A percentile compares a stretch with the other conserved stretches of the same genome.
phyloP scores from a whole-genome alignment of 2,329 filamentous ascomycete genomes.

The Shiraia sp. region DNA sequence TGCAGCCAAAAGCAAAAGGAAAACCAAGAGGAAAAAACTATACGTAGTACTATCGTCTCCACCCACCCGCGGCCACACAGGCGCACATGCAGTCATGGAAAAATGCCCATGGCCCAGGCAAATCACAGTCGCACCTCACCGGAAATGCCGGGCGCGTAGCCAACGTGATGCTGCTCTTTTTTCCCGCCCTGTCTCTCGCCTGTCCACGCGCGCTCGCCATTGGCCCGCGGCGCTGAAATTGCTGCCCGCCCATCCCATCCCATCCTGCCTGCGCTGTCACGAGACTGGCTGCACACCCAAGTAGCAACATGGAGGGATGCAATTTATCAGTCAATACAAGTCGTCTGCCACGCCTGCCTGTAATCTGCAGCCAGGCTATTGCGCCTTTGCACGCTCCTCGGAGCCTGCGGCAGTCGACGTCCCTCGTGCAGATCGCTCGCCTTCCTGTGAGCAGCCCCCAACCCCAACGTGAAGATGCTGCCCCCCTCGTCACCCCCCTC shows the following conservation, averaged over 20 bases:
- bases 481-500: slow-evolving; percentile 12
- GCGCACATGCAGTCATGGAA: slow-evolving; percentile 8
- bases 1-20: no score
- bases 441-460: slow-evolving; percentile 9
- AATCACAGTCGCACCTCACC: slow-evolving; percentile 35
- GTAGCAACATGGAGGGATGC: no score
- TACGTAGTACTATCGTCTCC: neutral
- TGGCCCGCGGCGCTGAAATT: slow-evolving; percentile 25
- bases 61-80: neutral
- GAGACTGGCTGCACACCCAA: neutral
- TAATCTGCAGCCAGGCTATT: neutral
- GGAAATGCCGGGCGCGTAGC: slow-evolving; percentile 33
- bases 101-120: slow-evolving; percentile 24
- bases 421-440: neutral
- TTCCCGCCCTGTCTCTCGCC: slow-evolving; percentile 1
- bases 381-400: no score
- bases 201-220: slow-evolving; percentile 13
- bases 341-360: neutral
- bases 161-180: slow-evolving; percentile 29
- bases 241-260: slow-evolving; percentile 13
- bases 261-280: no score
- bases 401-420: no score
- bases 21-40: no score
- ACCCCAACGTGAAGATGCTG: slow-evolving; percentile 9
- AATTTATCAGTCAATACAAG: no score